Evolutionary conservation across 257 asterid species (phyloP), one percentile per base, ranked within the genome.

Genomic region (Ligustrum vulgare): DNA sequence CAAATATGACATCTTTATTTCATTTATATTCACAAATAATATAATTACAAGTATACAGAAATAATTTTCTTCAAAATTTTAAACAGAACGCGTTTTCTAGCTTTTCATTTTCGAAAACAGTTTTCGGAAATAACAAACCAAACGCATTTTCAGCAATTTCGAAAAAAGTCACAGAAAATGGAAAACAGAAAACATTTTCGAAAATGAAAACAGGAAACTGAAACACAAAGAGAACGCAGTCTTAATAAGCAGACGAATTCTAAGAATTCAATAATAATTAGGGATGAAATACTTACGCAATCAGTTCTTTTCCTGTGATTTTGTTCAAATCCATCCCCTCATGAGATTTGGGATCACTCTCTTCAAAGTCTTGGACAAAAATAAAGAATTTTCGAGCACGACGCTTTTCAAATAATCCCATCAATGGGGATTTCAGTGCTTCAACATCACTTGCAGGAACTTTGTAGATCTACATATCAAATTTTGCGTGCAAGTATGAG

Each of bases 361-460:
- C 99, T 23, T 86, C 94, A 39, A 91, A 95, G 56, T 95, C 98
- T 84, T 95, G 99, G 67, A 93, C 98, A 79, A 91, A 95, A 35
- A 95, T 76, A 68, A 95, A 95, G 90, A 95, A 95, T 80, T 95
- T 93, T 68, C 98, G 80, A 56, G 96, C 97, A 39, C 99, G 96
- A 0, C 99, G 91, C 89, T 93, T 95, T 79, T 95, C 98, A 81
- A 95, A 90, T 10, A 95, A 85, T 77, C 99, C 99, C 97, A 95
- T 89, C 54, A 95, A 80, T 4, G 98, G 88, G 81, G 99, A 95
- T 78, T 88, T 95, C 83, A 95, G 78, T 35, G 99, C 99, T 86
- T 95, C 99, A 72, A 95, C 98, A 81, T 95, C 99, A 36, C 96
- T 89, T 80, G 99, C 99, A n/a, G 99, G 99, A 72, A 95, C 98